phyloP scores from a whole-genome alignment of 768 basidiomycete genomes.

The Suillus ampliporus region DNA sequence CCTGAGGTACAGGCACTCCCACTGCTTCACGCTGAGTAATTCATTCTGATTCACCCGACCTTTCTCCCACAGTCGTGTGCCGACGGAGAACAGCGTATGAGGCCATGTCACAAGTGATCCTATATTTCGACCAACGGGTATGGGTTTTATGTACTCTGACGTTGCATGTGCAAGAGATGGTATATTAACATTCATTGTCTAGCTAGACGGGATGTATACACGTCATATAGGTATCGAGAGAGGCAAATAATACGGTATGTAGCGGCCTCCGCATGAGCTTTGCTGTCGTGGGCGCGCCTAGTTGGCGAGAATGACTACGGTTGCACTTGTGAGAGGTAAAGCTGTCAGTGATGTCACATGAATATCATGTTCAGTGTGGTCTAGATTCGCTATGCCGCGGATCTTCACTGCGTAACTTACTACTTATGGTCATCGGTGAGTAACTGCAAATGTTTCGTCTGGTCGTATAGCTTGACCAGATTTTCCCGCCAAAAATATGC shows the following conservation, averaged over 20 bases:
- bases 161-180: too few relatives aligned
- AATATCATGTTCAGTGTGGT: neutral
- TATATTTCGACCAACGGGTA: neutral
- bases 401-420: neutral
- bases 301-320: neutral
- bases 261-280: neutral
- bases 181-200: neutral
- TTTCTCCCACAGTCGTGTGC: neutral
- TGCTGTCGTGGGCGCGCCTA: neutral
- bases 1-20: too few relatives aligned
- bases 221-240: neutral
- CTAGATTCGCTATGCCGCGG: neutral
- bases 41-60: neutral
- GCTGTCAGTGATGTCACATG: neutral
- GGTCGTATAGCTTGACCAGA: neutral
- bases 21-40: neutral
- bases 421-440: neutral
- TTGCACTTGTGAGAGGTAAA: neutral
- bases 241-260: neutral
- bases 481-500: neutral
- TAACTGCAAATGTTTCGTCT: neutral
- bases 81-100: neutral
- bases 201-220: neutral
- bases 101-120: neutral
- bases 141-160: too few relatives aligned